Evolutionary conservation across 495 filamentous ascomycete species (phyloP).

Genomic region (Tirmania nivea): DNA sequence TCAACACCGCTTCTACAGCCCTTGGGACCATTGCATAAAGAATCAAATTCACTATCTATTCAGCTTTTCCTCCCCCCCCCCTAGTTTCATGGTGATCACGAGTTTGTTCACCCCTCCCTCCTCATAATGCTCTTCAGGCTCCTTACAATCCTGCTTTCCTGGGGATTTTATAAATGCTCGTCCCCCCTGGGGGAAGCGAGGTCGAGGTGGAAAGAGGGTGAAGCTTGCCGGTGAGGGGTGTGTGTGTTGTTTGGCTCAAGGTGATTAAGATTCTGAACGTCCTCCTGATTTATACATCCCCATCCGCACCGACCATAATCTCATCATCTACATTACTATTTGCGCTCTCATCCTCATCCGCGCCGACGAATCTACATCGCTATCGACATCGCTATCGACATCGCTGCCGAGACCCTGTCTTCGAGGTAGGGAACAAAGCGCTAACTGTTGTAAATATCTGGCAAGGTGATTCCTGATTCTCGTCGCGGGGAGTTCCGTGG

Average conservation of each 20-base stretch:
- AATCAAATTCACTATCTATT: too few relatives aligned
- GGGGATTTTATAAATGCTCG: neutral
- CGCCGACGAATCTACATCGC: too few relatives aligned
- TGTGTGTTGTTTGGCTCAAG: constrained; percentile 31
- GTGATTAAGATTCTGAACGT: too few relatives aligned
- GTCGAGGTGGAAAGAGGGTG: constrained; percentile 28
- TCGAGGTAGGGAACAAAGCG: neutral
- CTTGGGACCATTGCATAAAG: too few relatives aligned
- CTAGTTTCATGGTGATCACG: constrained; percentile 15
- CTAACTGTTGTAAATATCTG: neutral
- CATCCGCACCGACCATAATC: too few relatives aligned
- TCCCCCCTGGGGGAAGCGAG: constrained; percentile 3
- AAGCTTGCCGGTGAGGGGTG: constrained; percentile 27
- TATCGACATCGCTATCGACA: too few relatives aligned
- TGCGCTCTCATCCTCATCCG: too few relatives aligned
- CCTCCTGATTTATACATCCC: too few relatives aligned
- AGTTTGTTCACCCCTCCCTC: constrained; percentile 32
- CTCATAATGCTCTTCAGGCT: constrained; percentile 32
- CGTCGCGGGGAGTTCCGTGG: neutral
- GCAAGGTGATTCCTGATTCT: neutral
- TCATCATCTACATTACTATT: too few relatives aligned
- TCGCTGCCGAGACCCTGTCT: too few relatives aligned
- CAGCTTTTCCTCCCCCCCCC: constrained; percentile 30
- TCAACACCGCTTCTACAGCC: too few relatives aligned
- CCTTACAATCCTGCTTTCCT: constrained; percentile 10